Conservation (phyloP, 2,329 filamentous ascomycete species). For the Sordariomycetes sp. region DNA sequence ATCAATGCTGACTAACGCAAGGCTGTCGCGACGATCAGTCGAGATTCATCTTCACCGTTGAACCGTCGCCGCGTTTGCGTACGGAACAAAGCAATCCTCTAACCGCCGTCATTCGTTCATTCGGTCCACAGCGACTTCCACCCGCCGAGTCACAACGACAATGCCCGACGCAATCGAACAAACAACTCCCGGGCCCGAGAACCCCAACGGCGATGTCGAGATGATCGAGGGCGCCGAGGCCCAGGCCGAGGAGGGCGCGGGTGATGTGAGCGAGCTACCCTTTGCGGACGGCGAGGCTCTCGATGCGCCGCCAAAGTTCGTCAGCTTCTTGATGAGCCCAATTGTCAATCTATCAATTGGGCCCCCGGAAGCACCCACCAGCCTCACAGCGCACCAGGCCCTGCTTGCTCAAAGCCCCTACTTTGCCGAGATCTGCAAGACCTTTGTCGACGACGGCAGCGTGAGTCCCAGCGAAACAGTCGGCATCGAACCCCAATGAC, state of each 20-base stretch:
- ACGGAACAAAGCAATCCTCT: too few relatives aligned
- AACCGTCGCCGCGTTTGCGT: too few relatives aligned
- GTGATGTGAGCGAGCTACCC: constrained; percentile 22
- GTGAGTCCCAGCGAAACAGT: constrained; percentile 32
- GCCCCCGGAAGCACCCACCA: constrained; percentile 45
- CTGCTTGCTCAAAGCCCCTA: constrained; percentile 67
- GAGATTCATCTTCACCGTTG: too few relatives aligned
- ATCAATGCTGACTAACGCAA: too few relatives aligned
- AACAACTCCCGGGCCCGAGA: not conserved
- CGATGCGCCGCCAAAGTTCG: constrained; percentile 31
- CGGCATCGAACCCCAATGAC: not conserved
- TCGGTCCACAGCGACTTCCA: too few relatives aligned
- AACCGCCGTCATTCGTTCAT: too few relatives aligned
- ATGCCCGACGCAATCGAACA: constrained; percentile 3
- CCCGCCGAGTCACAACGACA: not conserved
- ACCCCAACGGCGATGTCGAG: constrained; percentile 15
- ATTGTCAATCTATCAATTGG: constrained; percentile 62
- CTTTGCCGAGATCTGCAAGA: constrained; percentile 54
- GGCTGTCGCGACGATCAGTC: too few relatives aligned
- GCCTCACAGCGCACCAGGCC: constrained; percentile 71
- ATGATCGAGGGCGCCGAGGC: constrained; percentile 14
- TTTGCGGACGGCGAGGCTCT: constrained; percentile 24
- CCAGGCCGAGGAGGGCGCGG: constrained; percentile 22
- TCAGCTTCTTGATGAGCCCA: constrained; percentile 58
- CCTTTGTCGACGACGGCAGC: constrained; percentile 51